A percentile compares a stretch with the other conserved stretches of the same genome.
Evolutionary conservation across 2,329 filamentous ascomycete species (phyloP).

Genomic region (Sordariomycetes sp.): DNA sequence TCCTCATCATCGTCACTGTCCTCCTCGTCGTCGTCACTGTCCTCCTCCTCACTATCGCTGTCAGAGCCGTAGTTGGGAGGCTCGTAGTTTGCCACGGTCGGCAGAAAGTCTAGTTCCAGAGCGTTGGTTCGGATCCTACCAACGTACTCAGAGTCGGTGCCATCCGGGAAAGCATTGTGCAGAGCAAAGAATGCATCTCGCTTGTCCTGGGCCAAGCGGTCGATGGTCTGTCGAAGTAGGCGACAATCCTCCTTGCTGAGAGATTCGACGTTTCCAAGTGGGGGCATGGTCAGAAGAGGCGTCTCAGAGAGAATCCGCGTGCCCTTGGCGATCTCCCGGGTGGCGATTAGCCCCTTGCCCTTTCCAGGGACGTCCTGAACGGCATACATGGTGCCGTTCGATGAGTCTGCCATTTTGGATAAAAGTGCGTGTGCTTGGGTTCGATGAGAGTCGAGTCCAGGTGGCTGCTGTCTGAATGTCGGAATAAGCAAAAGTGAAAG

Average conservation of each 20-base stretch:
- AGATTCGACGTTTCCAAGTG: not conserved
- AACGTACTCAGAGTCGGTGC: not conserved
- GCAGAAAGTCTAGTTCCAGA: not conserved
- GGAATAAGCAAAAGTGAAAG: no score
- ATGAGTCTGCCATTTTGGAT: not conserved
- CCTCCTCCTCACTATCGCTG: not conserved
- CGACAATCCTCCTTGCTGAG: not conserved
- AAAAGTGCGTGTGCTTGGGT: no score
- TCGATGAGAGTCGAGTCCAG: no score
- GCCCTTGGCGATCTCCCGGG: constrained; percentile 6
- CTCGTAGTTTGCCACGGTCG: no score
- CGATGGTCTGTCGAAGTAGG: not conserved
- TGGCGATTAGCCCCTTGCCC: constrained; percentile 7
- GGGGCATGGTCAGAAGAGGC: constrained; percentile 5
- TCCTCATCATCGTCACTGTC: no score
- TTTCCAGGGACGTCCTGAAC: constrained; percentile 6
- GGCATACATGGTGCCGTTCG: not conserved
- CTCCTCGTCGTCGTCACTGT: no score
- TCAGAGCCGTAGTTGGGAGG: not conserved
- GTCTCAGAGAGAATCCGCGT: constrained; percentile 8
- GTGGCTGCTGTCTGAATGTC: no score
- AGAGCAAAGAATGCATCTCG: not conserved
- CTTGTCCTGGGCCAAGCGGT: not conserved
- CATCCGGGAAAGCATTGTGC: not conserved
- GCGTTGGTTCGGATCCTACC: not conserved